Base-by-base conservation (phyloP, 1,284 basidiomycete species). In the Sporisorium iseilematis-ciliati region DNA sequence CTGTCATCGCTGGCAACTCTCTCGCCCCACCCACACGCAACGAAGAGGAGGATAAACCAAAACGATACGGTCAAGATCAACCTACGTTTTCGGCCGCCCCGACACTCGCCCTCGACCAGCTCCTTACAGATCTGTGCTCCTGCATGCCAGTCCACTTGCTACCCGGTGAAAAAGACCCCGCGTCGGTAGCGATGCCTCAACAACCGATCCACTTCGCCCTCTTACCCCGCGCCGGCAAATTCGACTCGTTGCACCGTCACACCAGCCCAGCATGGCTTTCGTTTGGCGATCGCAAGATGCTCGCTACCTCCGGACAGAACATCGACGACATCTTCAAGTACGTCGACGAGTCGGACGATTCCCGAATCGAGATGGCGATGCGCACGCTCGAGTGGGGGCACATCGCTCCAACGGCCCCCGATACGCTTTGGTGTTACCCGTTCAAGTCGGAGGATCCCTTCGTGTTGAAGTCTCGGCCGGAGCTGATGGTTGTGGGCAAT, bases 401-500 rank as follows among this genome's bases (percentile, higher is more conserved):
- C 86, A 90, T 97, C 79, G 96, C 97, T 11, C 97, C 97, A 0
- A 99, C 96, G 1, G 95, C 96, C 14, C 97, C 97, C 14, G 97
- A 99, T 86, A 99, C 97, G 1, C 89, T 99, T 1, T 98, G 89
- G 95, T 97, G 96, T 82, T 96, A 97, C 85, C 97, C 97, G 10
- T 98, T 93, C 87, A 91, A 92, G 56, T 88, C 90, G 41, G 87
- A 88, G 10, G 97, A 99, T 85, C 97, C 97, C 0, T 99, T 99
- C 86, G 89, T 97, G 62, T 88, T 99, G 42, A 85, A 88, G 26
- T 88, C 91, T 81, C 91, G 93, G 8, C 97, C 97, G 10, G 90
- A 97, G 83, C 86, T 99, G 35, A 96, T 97, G 83, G 88, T 97
- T 72, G 88, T 97, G n/a, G 96, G 97, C 25, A 94, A 94, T 75